Base-by-base conservation (phyloP, 176 grass and related monocot species). In the Eragrostis nindensis region DNA sequence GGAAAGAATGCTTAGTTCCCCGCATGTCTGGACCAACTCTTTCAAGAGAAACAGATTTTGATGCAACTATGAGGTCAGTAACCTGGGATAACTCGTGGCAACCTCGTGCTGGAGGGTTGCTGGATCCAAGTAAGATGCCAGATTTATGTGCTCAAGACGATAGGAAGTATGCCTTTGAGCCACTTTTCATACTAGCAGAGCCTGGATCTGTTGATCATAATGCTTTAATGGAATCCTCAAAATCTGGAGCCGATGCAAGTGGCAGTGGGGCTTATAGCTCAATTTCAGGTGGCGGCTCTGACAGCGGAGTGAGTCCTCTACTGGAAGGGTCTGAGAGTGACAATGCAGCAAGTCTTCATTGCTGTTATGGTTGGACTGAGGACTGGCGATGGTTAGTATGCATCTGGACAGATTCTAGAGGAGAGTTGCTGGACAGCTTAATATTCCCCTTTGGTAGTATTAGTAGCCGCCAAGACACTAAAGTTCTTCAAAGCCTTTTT, bases 351-450 rank as follows among this genome's bases (percentile, higher is more conserved):
- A 93, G 97, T 76, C 91, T 93, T 83, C 97, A 99, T 86, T 99
- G 97, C 81, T 95, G 86, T 78, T 96, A 99, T 88, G 92, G 92
- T 56, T 99, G 97, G 97, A 99, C 97, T 4, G 97, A 99, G 91
- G 92, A 96, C 79, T 99, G 97, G 97, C 82, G 92, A 81, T 99
- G 97, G 97, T 71, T 96, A 82, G 87, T 96, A 38, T 99, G 97
- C 80, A 89, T 99, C 60, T 99, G 97, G 97, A 95, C 97, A 62
- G 97, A 99, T 87, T 87, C 97, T 62, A 91, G 93, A 84, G 93
- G 97, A 76, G 97, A 99, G 80, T 85, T 99, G 66, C 80, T 99
- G 71, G 92, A 99, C 66, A 91, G 86, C 18, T 83, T 86, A 78
- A 91, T 99, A 80, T 95, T 95, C 83, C 96, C 96, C 61, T 99